Evolutionary conservation across 371 early-diverging fungal species (phyloP).

Genomic region (Vittaforma corneae): DNA sequence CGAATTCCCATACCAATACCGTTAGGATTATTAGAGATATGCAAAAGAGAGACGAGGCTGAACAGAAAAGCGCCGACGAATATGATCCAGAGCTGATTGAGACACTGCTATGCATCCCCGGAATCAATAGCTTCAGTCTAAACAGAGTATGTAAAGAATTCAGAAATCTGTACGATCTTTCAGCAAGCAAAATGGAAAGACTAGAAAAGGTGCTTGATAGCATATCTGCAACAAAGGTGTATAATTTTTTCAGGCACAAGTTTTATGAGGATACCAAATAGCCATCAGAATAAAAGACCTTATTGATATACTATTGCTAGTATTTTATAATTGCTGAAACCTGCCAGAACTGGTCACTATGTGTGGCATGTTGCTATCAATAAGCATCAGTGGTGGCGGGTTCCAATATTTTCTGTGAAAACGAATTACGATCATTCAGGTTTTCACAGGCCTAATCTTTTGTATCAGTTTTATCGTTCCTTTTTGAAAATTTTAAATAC

Average conservation of each 20-base stretch:
- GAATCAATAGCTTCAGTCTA: slow-evolving; percentile 32
- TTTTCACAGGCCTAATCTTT: no score
- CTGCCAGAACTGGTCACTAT: no score
- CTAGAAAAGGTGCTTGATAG: slow-evolving; percentile 20
- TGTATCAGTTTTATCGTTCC: no score
- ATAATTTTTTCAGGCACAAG: slow-evolving; percentile 39
- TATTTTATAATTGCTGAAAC: no score
- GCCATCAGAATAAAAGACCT: no score
- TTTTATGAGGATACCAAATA: no score
- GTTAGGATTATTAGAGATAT: slow-evolving; percentile 39
- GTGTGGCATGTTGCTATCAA: no score
- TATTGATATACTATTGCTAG: no score
- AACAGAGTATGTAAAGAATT: slow-evolving; percentile 23
- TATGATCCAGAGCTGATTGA: slow-evolving; percentile 37
- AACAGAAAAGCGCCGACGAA: neutral
- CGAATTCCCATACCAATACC: slow-evolving; percentile 50
- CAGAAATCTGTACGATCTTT: slow-evolving; percentile 42
- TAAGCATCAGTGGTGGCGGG: no score
- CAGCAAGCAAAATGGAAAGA: neutral
- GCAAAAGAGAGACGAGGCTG: slow-evolving; percentile 23
- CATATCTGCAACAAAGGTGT: slow-evolving; percentile 9
- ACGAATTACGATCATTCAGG: no score
- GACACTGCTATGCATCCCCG: slow-evolving; percentile 37
- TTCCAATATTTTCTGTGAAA: no score
- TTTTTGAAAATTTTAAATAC: no score